Percentiles rank a stretch among this genome's conserved stretches.
Conservation (phyloP, 257 asterid species). For the Coffea canephora region DNA sequence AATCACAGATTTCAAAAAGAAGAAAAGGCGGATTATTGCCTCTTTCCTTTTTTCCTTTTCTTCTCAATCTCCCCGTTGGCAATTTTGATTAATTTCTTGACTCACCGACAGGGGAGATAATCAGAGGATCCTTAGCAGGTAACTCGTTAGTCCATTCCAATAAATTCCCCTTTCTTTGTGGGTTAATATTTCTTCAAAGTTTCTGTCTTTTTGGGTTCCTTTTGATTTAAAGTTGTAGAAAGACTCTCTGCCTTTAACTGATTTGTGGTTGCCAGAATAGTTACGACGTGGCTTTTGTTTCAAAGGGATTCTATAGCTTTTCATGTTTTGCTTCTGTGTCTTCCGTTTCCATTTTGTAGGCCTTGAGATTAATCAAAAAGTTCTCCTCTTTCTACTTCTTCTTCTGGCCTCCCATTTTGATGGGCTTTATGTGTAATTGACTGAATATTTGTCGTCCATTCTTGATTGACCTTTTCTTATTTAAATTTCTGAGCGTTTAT, state of each 20-base stretch:
- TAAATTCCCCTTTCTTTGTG: neutral
- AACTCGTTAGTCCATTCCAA: neutral
- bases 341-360: neutral
- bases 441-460: slow-evolving; percentile 9
- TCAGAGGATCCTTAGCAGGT: slow-evolving; percentile 31
- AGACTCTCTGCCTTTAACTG: neutral
- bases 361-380: neutral
- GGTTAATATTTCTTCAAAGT: neutral
- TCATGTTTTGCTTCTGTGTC: neutral
- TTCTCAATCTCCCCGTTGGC: slow-evolving; percentile 18
- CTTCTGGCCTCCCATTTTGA: neutral
- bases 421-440: neutral
- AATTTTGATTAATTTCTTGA: slow-evolving; percentile 13
- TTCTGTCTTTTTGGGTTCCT: neutral
- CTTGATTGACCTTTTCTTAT: neutral
- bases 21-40: slow-evolving; percentile 9
- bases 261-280: neutral
- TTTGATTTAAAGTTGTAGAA: slow-evolving; percentile 3
- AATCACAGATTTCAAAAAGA: neutral
- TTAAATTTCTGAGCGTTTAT: slow-evolving; percentile 6
- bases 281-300: neutral
- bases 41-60: neutral
- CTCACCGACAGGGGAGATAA: slow-evolving; percentile 3
- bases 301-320: neutral
- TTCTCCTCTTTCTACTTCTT: neutral